Percentiles rank a stretch among this genome's conserved stretches.
Evolutionary conservation across 1,139 yeast genomes (phyloP).

Genomic region (Lodderomyces elongisporus): DNA sequence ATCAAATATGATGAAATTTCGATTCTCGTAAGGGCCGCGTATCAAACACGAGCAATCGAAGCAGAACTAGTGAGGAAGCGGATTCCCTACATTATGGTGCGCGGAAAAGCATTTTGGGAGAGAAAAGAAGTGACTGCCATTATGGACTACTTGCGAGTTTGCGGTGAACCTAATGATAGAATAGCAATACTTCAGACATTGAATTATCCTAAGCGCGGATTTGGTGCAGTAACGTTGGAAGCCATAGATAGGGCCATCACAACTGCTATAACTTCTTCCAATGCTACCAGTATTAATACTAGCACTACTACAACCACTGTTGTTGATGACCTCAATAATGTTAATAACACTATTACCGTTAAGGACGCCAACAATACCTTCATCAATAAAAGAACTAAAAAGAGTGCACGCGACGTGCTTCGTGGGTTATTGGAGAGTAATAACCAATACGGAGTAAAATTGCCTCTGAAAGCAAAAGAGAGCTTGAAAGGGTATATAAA

Average conservation of each 20-base stretch:
- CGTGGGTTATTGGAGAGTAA: slow-evolving; percentile 2
- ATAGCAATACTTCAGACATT: slow-evolving; percentile 44
- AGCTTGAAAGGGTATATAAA: slow-evolving; percentile 4
- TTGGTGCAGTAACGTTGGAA: slow-evolving; percentile 58
- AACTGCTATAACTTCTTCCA: too few species aligned
- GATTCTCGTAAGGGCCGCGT: slow-evolving; percentile 60
- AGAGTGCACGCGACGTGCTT: slow-evolving; percentile 5
- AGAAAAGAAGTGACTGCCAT: slow-evolving; percentile 61
- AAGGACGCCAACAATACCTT: too few species aligned
- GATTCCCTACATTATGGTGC: slow-evolving; percentile 63
- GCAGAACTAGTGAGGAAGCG: slow-evolving; percentile 47
- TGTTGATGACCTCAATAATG: too few species aligned
- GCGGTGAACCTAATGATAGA: slow-evolving; percentile 40
- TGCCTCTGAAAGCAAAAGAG: slow-evolving; percentile 4
- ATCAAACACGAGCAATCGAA: slow-evolving; percentile 58
- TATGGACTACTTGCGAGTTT: slow-evolving; percentile 58
- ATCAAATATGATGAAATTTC: slow-evolving; percentile 58
- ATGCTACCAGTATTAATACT: too few species aligned
- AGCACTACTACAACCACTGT: too few species aligned
- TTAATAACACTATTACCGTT: too few species aligned
- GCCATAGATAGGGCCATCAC: slow-evolving; percentile 4
- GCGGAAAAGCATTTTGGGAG: slow-evolving; percentile 80
- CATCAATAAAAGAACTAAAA: neutral
- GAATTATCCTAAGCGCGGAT: slow-evolving; percentile 59
- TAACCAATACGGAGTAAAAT: slow-evolving; percentile 1